Evolutionary conservation across 2,329 filamentous ascomycete genomes (phyloP), one percentile per base, ranked within the genome.

Genomic region (Trichoderma sp.): DNA sequence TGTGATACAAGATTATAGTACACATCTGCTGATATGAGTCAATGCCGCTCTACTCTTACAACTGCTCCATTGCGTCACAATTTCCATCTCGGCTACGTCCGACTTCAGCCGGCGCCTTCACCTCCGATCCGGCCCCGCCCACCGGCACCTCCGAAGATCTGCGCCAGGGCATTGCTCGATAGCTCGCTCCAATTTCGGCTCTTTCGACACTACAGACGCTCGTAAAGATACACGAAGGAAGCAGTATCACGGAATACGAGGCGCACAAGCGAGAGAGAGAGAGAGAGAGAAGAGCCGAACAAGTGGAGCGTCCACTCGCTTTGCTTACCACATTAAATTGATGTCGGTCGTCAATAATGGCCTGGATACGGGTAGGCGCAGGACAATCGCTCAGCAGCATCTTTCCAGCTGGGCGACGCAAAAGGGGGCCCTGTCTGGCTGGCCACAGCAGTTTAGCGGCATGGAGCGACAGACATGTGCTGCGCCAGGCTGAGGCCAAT

Each of bases 171-270:
- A 51, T 26, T n/a, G 47, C 63, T 56, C 15, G 5, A 14, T n/a
- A 12, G 32, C 60, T 36, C 34, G 24, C 60, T 63, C 64, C 34
- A 28, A 30, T 58, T 30, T 67, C 32, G 30, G 47, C 30, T 36
- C 47, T 12, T 26, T 66, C 15, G 30, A 21, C 18, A 66, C 62
- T 18, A 18, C 4, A 30, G 30, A 56, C 34, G 18, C 14, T 15
- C 32, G 30, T n/a, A 56, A 66, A 53, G 30, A n/a, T 36, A 32
- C 43, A 66, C 51, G 11, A 30, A 43, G 11, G 15, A 56, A 56
- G 43, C 30, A 66, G 63, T 66, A 66, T 56, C 26, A 67, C 51
- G 64, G 34, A 39, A 43, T 39, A 58, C 64, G 34, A 43, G 53
- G 7, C 18, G 18, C 32, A 18, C 51, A 58, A 67, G 64, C 64